These are phyloP conservation scores for Penicillium sp. DNA, from an alignment of 2,329 filamentous ascomycete genomes.

Conservation along the genomic window DNA sequence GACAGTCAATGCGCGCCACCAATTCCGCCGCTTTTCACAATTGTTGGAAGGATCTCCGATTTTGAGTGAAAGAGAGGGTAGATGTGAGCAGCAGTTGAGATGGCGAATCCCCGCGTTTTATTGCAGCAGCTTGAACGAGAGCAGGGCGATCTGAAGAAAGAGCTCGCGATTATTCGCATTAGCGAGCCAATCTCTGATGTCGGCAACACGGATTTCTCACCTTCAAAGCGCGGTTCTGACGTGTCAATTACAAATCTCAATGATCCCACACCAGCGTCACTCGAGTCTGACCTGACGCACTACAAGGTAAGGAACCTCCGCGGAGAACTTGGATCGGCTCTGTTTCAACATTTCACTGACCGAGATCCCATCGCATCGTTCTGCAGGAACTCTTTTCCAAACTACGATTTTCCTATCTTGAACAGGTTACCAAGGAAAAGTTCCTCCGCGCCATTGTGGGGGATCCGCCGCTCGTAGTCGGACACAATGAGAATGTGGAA, in stretches of 20 bases:
- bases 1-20: too few relatives aligned
- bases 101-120: slow-evolving; percentile 28
- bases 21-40: too few relatives aligned
- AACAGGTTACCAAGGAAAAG: slow-evolving; percentile 98
- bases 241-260: slow-evolving; percentile 65
- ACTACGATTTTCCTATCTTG: slow-evolving; percentile 92
- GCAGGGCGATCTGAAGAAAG: slow-evolving; percentile 44
- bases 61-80: too few relatives aligned
- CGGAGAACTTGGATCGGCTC: not conserved
- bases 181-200: slow-evolving; percentile 61
- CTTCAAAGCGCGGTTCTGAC: slow-evolving; percentile 61
- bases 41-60: too few relatives aligned
- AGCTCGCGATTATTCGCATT: slow-evolving; percentile 67
- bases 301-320: slow-evolving; percentile 56
- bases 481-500: slow-evolving; percentile 71
- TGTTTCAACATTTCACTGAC: not conserved
- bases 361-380: not conserved
- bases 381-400: slow-evolving; percentile 80
- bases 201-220: slow-evolving; percentile 23
- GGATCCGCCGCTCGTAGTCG: slow-evolving; percentile 80
- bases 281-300: slow-evolving; percentile 78
- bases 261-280: slow-evolving; percentile 64
- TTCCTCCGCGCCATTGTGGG: slow-evolving; percentile 90
- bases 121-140: slow-evolving; percentile 42
- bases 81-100: not conserved